Base-by-base conservation (phyloP, 345 rosid genomes). In the Eucalyptus sideroxylon region DNA sequence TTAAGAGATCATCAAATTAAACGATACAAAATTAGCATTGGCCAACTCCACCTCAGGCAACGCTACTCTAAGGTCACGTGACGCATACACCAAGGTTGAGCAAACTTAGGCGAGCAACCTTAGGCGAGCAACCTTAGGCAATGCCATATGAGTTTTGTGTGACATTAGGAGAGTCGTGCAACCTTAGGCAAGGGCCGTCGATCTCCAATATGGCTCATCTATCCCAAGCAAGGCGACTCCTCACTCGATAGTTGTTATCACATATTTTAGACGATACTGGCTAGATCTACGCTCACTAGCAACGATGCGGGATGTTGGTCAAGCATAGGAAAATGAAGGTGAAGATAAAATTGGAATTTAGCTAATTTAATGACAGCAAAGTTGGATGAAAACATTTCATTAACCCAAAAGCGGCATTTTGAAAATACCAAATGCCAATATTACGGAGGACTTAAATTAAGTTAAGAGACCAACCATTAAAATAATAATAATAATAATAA, bases 171-270 rank as follows among this genome's bases (percentile, higher is more conserved):
- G 53, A 50, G 42, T 67, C 11, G 16, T 67, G 23, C 23, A 1
- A 34, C 44, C 9, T 34, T 16, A 31, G 12, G 7, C 4, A 4
- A 69, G 81, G 26, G 26, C 4, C 0, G 1, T 6, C 26, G 3
- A 34, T 34, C 8, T 12, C 7, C 6, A 5, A 69, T 34, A 3
- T 34, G 23, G 1, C 4, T 34, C 24, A 21, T 23, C 13, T 34
- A 69, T 17, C 8, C 42, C 3, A 9, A 9, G 44, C 1, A 0
- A 69, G 44, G 2, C 2, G 2, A 34, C 26, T 69, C 44, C 9
- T 53, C 24, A 53, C 11, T 53, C 5, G 11, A 53, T 19, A 19
- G 59, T 53, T 53, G 9, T 53, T 53, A 19, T 53, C 4, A 53
- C 56, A 53, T 17, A 53, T 19, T 53, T 53, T 0, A 53, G 30